Evolutionary conservation across 805 yeast genomes (phyloP), one percentile per base, ranked within the genome.

Genomic region (Kazachstania taianensis): DNA sequence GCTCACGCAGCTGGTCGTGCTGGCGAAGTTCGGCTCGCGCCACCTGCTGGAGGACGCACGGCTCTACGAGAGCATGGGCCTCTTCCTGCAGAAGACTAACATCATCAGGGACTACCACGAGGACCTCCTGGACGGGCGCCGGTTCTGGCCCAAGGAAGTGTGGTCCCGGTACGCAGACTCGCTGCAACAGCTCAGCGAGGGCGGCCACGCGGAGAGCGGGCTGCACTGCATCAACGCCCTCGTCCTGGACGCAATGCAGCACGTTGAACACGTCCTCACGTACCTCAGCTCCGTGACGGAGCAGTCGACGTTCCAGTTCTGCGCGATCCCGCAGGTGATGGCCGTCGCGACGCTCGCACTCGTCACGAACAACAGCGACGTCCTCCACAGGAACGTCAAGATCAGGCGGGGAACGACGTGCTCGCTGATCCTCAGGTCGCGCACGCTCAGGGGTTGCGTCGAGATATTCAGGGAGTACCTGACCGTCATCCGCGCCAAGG

Each of bases 311-410:
- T 92, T 85, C 67, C 81, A 78, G 49, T 92, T 92, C 66, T 87
- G 96, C 65, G 84, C 96, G 8, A 92, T 92, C 54, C 99, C 99
- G 14, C 99, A 92, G 64, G 96, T 89, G 14, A 92, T 92, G 98
- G 96, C 97, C 25, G 81, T 92, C 57, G 96, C 98, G 12, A 85
- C 97, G 1, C 69, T 92, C 48, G 85, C 89, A 16, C 66, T 78
- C 35, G 81, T 92, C 23, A 87, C 81, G 70, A 77, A 81, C 54
- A 92, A 92, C 63, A 78, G 80, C 3, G 52, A 64, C 3, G 81
- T 89, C 3, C 73, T 89, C 53, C 70, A 76, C 30, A 57, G 61
- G 26, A 76, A 82, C 53, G 81, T 89, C 45, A 92, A 92, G 66
- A 81, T 92, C 57, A 73, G 96, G 62, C 85, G 84, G 63, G 95